Base-by-base conservation (phyloP, 306 rosid genomes). In the cucumber (Cucumis sativus) region DNA sequence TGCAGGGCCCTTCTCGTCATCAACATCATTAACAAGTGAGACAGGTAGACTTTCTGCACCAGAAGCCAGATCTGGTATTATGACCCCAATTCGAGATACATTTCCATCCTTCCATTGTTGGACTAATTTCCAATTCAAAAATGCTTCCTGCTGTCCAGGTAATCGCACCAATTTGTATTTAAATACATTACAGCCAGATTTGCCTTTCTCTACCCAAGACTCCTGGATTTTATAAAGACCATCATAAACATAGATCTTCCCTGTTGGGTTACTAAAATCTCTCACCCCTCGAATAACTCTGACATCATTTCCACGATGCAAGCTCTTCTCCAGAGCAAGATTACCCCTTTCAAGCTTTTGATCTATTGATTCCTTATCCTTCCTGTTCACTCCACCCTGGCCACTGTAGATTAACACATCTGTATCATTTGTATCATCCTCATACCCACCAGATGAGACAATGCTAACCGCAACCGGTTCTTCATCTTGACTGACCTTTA, bases 321-420 rank as follows among this genome's bases (percentile, higher is more conserved):
- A 68, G 81, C 96, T 91, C 79, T 89, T 91, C 75, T 91, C 97
- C 83, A 93, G 70, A 28, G 98, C 98, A 66, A 93, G 98, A 84
- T 93, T 93, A 58, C 98, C 98, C 85, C 97, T 91, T 90, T 93
- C 98, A 54, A 93, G 98, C 87, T 93, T 93, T 80, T 93, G 98
- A 83, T 94, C 98, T 60, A 82, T 86, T 51, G 74, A 87, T 86
- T 88, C 96, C 78, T 86, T 88, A 6, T 88, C 92, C 21, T 49
- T 87, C 81, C 89, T 82, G 75, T 64, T 84, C 57, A 77, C 81
- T 75, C 97, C 98, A 78, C 97, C 97, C 84, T 95, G 99, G 70
- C 99, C 99, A 61, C 93, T 92, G 82, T 95, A 95, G 78, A 95
- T 84, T 77, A 95, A 79, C 75, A 89, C 89, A 82, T 90, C 92